Conservation (phyloP, 2,329 filamentous ascomycete genomes). For the Bipolaris oryzae region DNA sequence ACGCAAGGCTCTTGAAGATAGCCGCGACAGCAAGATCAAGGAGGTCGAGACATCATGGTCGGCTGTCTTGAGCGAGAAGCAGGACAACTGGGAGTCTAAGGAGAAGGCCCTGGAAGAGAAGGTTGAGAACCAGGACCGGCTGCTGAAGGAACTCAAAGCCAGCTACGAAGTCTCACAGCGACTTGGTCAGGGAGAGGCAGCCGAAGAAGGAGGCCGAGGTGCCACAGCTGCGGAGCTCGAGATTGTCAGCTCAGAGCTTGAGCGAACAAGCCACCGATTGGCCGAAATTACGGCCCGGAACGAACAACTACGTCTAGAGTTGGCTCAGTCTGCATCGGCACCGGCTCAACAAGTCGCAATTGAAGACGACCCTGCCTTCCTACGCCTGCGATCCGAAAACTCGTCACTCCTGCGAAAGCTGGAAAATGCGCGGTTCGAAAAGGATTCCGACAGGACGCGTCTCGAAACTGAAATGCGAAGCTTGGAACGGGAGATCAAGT, state of each 20-base stretch:
- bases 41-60: constrained; percentile 90
- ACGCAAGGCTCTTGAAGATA: constrained; percentile 76
- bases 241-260: constrained; percentile 88
- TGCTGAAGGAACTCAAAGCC: constrained; percentile 93
- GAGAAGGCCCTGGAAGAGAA: constrained; percentile 92
- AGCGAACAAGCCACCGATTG: constrained; percentile 83
- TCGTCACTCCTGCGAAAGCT: constrained; percentile 88
- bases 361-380: constrained; percentile 88
- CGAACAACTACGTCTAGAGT: constrained; percentile 86
- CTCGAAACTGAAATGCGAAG: constrained; percentile 76
- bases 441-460: constrained; percentile 77
- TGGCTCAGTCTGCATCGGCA: constrained; percentile 85
- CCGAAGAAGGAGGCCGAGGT: constrained; percentile 63
- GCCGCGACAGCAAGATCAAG: constrained; percentile 78
- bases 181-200: constrained; percentile 73
- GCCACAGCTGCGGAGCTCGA: constrained; percentile 90
- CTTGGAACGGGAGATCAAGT: constrained; percentile 77
- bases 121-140: constrained; percentile 87
- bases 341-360: constrained; percentile 65
- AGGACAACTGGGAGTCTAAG: constrained; percentile 94
- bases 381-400: constrained; percentile 90
- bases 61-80: constrained; percentile 88
- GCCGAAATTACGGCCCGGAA: constrained; percentile 93
- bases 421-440: constrained; percentile 81
- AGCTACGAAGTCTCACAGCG: constrained; percentile 96